A percentile compares a stretch with the other conserved stretches of the same genome.
Conservation (phyloP, 106 monocot genomes). For the Xerophyta viscosa region DNA sequence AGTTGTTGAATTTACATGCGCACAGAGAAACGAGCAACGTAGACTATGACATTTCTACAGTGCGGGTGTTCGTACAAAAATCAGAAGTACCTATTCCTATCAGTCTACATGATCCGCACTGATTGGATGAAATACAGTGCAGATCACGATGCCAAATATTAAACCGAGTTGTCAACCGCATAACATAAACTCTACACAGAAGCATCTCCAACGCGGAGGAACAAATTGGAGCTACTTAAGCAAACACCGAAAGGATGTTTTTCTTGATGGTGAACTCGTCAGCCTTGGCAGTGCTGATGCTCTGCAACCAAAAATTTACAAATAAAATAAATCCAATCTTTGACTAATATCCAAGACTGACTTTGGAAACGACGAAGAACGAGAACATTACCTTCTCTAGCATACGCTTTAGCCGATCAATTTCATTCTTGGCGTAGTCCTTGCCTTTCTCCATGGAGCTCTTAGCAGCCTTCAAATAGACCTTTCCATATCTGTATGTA, state of each 20-base stretch:
- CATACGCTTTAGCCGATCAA: constrained; percentile 77
- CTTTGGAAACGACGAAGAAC: not conserved
- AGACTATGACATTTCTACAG: no score
- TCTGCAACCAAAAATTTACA: constrained; percentile 29
- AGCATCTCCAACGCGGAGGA: no score
- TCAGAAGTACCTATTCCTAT: no score
- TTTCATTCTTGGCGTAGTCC: constrained; percentile 75
- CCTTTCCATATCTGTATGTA: constrained; percentile 81
- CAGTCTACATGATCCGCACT: no score
- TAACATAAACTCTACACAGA: no score
- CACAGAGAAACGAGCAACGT: no score
- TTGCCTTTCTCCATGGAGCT: constrained; percentile 56
- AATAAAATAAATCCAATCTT: not conserved
- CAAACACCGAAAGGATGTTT: constrained; percentile 74
- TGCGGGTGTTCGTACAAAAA: no score
- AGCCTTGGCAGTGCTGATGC: constrained; percentile 76
- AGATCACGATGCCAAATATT: no score
- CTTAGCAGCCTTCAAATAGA: constrained; percentile 74
- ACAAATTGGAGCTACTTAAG: no score
- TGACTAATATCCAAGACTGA: not conserved
- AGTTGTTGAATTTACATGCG: no score
- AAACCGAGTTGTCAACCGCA: no score
- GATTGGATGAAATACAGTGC: no score
- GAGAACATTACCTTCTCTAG: constrained; percentile 64
- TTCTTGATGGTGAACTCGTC: constrained; percentile 92